Evolutionary conservation across 139 green algal species (phyloP).

Genomic region (Spirogloea muscicola): DNA sequence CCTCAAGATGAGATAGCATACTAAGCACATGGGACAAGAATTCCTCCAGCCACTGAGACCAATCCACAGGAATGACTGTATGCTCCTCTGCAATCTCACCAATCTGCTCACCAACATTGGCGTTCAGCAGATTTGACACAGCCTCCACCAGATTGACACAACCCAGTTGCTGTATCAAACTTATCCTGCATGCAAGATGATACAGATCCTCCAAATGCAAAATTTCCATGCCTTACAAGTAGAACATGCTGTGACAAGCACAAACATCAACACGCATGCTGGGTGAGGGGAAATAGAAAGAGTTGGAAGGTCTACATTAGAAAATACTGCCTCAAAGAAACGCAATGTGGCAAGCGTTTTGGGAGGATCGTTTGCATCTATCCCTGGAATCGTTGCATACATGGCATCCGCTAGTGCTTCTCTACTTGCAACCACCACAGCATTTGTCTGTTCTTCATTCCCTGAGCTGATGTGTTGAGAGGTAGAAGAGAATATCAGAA

Average conservation of each 20-base stretch:
- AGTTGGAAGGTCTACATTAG: too few relatives aligned
- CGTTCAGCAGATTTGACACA: too few relatives aligned
- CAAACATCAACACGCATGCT: too few relatives aligned
- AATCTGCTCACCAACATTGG: too few relatives aligned
- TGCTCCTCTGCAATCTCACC: conserved; percentile 2
- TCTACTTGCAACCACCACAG: background rate
- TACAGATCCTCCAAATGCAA: too few relatives aligned
- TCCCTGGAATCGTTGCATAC: conserved; percentile 75
- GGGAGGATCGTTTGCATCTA: conserved; percentile 87
- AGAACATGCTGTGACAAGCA: too few relatives aligned
- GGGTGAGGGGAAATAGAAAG: too few relatives aligned
- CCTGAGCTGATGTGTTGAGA: background rate
- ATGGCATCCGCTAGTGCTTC: conserved; percentile 70
- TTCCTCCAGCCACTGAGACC: conserved; percentile 72
- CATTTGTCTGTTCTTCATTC: conserved; percentile 17
- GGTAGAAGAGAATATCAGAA: too few relatives aligned
- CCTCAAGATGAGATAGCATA: conserved; percentile 72
- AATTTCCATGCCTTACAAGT: too few relatives aligned
- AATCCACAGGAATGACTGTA: conserved; percentile 35
- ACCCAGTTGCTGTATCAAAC: too few relatives aligned
- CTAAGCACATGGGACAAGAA: conserved; percentile 66
- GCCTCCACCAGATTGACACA: too few relatives aligned
- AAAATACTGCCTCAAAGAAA: conserved; percentile 67
- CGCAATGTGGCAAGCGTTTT: conserved; percentile 79
- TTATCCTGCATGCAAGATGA: too few relatives aligned